Percentiles rank a stretch among this genome's conserved stretches.
These are phyloP conservation scores for Neoboletus subvelutipes DNA, from an alignment of 768 basidiomycete species.

Conservation along the genomic window DNA sequence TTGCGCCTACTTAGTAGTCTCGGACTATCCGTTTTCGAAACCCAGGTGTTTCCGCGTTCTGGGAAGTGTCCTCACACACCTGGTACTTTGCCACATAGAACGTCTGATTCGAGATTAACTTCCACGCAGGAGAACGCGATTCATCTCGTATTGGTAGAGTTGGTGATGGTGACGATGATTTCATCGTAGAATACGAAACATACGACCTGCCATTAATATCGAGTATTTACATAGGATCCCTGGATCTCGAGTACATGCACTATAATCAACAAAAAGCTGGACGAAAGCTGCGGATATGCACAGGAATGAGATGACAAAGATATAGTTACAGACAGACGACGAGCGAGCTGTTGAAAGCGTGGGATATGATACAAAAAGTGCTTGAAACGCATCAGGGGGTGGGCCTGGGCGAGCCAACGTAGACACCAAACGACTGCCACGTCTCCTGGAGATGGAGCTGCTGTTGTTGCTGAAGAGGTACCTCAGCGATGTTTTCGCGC, in stretches of 20 bases:
- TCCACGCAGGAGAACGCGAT: neutral
- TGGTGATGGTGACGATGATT: neutral
- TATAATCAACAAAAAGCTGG: neutral
- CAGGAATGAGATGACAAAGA: neutral
- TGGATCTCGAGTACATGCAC: neutral
- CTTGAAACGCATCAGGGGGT: neutral
- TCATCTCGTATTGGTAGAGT: neutral
- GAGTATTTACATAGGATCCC: neutral
- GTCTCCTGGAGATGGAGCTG: constrained; percentile 47
- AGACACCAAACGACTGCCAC: constrained; percentile 68
- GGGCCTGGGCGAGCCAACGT: constrained; percentile 35
- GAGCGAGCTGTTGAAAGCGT: neutral
- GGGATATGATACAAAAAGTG: neutral
- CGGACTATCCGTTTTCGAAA: neutral
- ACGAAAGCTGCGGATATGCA: neutral
- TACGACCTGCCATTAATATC: neutral
- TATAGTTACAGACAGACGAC: neutral
- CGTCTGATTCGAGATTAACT: neutral
- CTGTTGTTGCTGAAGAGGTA: constrained; percentile 14
- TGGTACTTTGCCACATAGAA: neutral
- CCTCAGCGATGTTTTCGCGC: neutral
- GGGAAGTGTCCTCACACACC: too few relatives aligned
- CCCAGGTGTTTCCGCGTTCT: neutral
- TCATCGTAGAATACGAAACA: neutral
- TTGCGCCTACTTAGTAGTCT: neutral